Evolutionary conservation across 2,329 filamentous ascomycete genomes (phyloP).

Genomic region (Claviceps fusiformis): DNA sequence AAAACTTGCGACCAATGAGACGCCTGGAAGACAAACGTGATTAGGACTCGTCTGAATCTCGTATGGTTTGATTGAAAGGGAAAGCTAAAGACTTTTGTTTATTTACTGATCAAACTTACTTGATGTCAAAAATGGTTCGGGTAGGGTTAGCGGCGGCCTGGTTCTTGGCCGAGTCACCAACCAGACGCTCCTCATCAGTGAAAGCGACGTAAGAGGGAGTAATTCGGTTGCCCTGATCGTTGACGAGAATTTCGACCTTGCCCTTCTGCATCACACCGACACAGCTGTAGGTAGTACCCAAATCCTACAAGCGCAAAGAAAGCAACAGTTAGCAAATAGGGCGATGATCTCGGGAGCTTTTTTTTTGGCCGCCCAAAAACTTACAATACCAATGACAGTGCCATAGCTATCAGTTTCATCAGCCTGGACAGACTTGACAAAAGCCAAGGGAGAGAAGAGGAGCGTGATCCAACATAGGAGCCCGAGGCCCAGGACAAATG

Average conservation of each 20-base stretch:
- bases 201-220: conserved; percentile 93
- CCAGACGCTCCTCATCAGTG: conserved; percentile 90
- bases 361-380: conserved; percentile 14
- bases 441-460: conserved; percentile 74
- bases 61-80: not conserved
- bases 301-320: conserved; percentile 34
- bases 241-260: conserved; percentile 89
- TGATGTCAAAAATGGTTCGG: conserved; percentile 69
- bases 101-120: conserved; percentile 42
- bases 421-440: conserved; percentile 64
- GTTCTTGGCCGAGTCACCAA: conserved; percentile 96
- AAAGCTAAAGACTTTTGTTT: not conserved
- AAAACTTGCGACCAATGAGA: conserved; percentile 72
- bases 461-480: conserved; percentile 83
- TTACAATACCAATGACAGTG: conserved; percentile 83
- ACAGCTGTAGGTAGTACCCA: conserved; percentile 81
- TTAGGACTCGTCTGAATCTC: not conserved
- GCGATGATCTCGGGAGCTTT: no score
- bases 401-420: conserved; percentile 68
- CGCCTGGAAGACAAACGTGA: conserved; percentile 37
- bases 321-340: not conserved
- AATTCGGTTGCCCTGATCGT: conserved; percentile 94
- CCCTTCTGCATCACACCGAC: conserved; percentile 94
- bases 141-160: conserved; percentile 70
- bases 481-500: conserved; percentile 70